Conservation (phyloP, 306 rosid genomes). For the Vicia faba region DNA sequence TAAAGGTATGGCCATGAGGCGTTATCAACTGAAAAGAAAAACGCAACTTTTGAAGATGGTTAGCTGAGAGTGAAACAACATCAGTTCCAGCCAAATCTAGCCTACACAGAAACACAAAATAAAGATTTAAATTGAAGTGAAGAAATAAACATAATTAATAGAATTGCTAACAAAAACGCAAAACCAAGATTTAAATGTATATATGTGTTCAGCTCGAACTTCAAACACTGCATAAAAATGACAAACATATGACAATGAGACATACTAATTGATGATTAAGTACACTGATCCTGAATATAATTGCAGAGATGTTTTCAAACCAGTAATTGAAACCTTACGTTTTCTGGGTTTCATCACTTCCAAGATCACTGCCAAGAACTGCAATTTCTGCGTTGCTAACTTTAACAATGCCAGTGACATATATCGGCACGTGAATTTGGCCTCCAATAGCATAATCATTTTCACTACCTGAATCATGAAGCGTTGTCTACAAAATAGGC, state of each 20-base stretch:
- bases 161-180: constrained; percentile 17
- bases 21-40: constrained; percentile 75
- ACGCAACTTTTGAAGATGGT: constrained; percentile 90
- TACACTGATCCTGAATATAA: neutral
- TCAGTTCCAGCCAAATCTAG: constrained; percentile 74
- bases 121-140: constrained; percentile 27
- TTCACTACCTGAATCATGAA: constrained; percentile 58
- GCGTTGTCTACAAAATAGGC: constrained; percentile 55
- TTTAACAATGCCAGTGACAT: constrained; percentile 68
- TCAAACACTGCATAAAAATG: constrained; percentile 11
- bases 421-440: constrained; percentile 70
- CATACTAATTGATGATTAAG: constrained; percentile 16
- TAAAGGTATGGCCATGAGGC: constrained; percentile 68
- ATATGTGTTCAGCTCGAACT: constrained; percentile 19
- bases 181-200: constrained; percentile 6
- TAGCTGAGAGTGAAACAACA: constrained; percentile 72
- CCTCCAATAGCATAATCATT: constrained; percentile 78
- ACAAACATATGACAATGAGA: constrained; percentile 29
- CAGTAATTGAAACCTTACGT: constrained; percentile 55
- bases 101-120: constrained; percentile 46
- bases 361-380: constrained; percentile 85
- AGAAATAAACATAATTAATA: constrained; percentile 27
- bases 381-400: constrained; percentile 76
- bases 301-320: constrained; percentile 7
- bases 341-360: constrained; percentile 79